Percentiles rank a stretch among this genome's conserved stretches.
Evolutionary conservation across 177 flowering plant genomes (phyloP).

Genomic region (Telopea speciosissima): DNA sequence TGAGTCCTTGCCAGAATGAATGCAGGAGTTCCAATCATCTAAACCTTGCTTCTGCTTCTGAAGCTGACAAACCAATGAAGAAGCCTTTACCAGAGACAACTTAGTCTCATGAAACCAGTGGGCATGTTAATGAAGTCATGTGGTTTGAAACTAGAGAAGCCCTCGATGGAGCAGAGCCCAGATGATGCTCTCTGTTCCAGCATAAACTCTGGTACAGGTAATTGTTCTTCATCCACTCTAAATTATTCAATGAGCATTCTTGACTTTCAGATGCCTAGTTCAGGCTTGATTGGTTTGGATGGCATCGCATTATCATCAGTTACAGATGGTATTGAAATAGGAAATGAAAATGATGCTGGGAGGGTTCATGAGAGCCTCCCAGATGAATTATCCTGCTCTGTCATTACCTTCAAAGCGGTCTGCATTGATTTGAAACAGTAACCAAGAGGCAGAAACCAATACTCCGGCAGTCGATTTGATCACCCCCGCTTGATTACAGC

Average conservation of each 20-base stretch:
- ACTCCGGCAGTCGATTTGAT: not conserved
- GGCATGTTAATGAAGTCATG: no score
- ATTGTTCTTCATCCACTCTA: slow-evolving; percentile 68
- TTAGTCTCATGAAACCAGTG: slow-evolving; percentile 39
- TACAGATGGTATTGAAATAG: no score
- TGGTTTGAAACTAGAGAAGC: no score
- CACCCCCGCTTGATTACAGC: not conserved
- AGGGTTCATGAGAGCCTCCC: slow-evolving; percentile 11
- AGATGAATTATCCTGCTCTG: slow-evolving; percentile 18
- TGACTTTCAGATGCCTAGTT: slow-evolving; percentile 18
- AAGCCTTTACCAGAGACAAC: slow-evolving; percentile 28
- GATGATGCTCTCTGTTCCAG: slow-evolving; percentile 33
- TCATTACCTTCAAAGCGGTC: slow-evolving; percentile 19
- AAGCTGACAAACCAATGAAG: slow-evolving; percentile 17
- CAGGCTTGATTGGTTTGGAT: slow-evolving; percentile 44
- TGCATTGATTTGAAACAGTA: slow-evolving; percentile 8
- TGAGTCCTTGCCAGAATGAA: no score
- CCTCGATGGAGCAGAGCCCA: no score
- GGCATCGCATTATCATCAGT: no score
- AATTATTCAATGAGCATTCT: slow-evolving; percentile 49
- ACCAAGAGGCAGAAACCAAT: slow-evolving; percentile 7
- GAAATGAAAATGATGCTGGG: slow-evolving; percentile 10
- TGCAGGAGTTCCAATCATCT: no score
- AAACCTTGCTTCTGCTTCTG: slow-evolving; percentile 15
- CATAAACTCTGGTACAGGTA: slow-evolving; percentile 32